Evolutionary conservation across 345 rosid species (phyloP), one percentile per base, ranked within the genome.

Genomic region (Chamaenerion angustifolium): DNA sequence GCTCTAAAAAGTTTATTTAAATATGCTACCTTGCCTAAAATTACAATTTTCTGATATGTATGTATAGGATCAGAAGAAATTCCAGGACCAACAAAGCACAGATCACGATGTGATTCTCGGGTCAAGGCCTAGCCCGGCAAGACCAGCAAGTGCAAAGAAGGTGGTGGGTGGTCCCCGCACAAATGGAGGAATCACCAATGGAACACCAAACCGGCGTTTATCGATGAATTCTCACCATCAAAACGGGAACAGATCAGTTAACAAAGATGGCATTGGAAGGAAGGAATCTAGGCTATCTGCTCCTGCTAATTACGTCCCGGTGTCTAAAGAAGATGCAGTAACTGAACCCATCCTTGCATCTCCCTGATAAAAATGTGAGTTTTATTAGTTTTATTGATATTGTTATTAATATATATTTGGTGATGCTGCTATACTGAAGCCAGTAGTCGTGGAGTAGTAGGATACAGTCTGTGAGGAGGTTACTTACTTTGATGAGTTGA

Each of bases 111-210:
- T 75, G 1, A 61, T 65, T 12, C 81, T 76, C 15, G 78, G 83
- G 31, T 64, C 95, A 12, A 83, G 67, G 58, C 81, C 95, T 6
- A 92, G 96, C 63, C 98, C 98, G 44, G 93, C 82, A 16, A 75
- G 95, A 58, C 74, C 87, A 15, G 68, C 46, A 0, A 62, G 83
- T 50, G 40, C 83, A 1, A 92, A 83, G 72, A 86, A 82, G 75
- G 82, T 65, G 43, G 81, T 69, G n/a, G 92, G 85, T 31, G 37
- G 37, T 7, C 76, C 96, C 19, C 82, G 94, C 23, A 57, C 78
- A 11, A 86, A 86, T 51, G 90, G 83, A 15, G 90, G 82, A 15
- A 78, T 82, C 40, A 63, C 73, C 49, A 86, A 81, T 41, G 98
- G 95, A 65, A 78, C 87, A 44, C 96, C 95, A 12, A 52, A 52